phyloP scores from a whole-genome alignment of 257 asterid species.

The Linderniella brevidens region DNA sequence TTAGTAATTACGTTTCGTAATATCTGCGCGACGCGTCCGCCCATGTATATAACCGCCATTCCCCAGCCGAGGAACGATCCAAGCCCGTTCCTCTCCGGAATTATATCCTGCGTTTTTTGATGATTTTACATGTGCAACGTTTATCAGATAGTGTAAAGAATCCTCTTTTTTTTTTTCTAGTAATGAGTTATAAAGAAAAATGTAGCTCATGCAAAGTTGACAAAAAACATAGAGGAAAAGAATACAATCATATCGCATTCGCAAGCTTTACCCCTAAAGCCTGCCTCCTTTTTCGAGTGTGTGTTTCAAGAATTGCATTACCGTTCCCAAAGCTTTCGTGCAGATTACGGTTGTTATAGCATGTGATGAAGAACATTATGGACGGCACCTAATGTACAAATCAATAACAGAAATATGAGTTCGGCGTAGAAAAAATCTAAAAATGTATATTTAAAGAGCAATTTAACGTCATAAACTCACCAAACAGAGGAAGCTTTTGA shows the following conservation, averaged over 20 bases:
- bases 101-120: conserved; percentile 10
- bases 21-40: conserved; percentile 73
- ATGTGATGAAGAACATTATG: too few relatives aligned
- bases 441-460: neutral
- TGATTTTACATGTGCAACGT: conserved; percentile 2
- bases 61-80: conserved; percentile 72
- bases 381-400: too few relatives aligned
- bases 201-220: too few relatives aligned
- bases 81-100: conserved; percentile 13
- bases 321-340: too few relatives aligned
- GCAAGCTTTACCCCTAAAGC: too few relatives aligned
- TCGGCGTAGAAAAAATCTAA: neutral
- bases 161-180: neutral
- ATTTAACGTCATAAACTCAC: conserved; percentile 20
- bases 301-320: too few relatives aligned
- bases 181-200: too few relatives aligned
- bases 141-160: neutral
- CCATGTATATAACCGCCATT: conserved; percentile 53
- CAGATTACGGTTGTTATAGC: too few relatives aligned
- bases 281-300: too few relatives aligned
- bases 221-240: too few relatives aligned
- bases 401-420: too few relatives aligned
- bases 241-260: too few relatives aligned
- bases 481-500: conserved; percentile 45
- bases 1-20: conserved; percentile 31